Evolutionary conservation across 2,329 filamentous ascomycete species (phyloP).

Genomic region (Neonectria neomacrospora): DNA sequence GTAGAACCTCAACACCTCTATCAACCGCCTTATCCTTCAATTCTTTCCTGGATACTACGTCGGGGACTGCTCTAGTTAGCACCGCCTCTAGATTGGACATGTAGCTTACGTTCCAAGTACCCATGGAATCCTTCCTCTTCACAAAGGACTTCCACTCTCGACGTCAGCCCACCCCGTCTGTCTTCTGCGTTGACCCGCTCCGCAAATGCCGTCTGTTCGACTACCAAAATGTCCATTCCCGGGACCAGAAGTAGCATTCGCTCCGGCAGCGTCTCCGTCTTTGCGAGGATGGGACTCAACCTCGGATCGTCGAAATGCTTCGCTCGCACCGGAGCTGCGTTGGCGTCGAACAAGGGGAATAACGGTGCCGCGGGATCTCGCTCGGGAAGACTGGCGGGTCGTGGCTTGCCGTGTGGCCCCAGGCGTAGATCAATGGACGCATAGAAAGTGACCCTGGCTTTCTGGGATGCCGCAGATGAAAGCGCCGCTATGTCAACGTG

Average conservation of each 20-base stretch:
- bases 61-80: slow-evolving; percentile 31
- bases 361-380: slow-evolving; percentile 53
- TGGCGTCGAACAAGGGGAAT: slow-evolving; percentile 56
- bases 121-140: slow-evolving; percentile 44
- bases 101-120: slow-evolving; percentile 43
- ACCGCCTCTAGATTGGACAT: background rate
- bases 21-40: slow-evolving; percentile 30
- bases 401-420: slow-evolving; percentile 54
- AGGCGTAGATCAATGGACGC: slow-evolving; percentile 53
- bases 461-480: slow-evolving; percentile 58
- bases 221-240: slow-evolving; percentile 54
- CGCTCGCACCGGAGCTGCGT: slow-evolving; percentile 48
- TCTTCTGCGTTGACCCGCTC: slow-evolving; percentile 47
- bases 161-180: slow-evolving; percentile 13
- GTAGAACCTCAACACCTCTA: slow-evolving; percentile 32
- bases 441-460: slow-evolving; percentile 55
- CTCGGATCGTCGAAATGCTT: slow-evolving; percentile 47
- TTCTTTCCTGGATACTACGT: slow-evolving; percentile 30
- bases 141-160: slow-evolving; percentile 38
- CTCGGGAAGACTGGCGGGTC: slow-evolving; percentile 46
- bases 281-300: slow-evolving; percentile 52
- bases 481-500: slow-evolving; percentile 58
- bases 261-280: slow-evolving; percentile 48
- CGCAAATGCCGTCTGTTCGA: slow-evolving; percentile 54
- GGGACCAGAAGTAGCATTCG: slow-evolving; percentile 55